phyloP scores from a whole-genome alignment of 2,329 filamentous ascomycete species.

The Sporothrix pallida region DNA sequence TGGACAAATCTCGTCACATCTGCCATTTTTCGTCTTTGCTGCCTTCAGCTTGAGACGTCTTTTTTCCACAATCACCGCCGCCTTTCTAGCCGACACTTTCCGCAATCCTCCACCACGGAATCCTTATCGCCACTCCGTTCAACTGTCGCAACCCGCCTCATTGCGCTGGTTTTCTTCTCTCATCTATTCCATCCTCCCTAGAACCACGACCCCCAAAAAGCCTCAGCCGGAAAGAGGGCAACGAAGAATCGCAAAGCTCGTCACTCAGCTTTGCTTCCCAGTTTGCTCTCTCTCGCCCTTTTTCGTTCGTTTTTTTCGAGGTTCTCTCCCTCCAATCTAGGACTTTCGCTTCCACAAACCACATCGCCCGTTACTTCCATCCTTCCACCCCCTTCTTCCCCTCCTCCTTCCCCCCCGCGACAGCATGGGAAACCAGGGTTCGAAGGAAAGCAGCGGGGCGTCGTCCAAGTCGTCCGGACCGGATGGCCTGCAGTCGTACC shows the following conservation, averaged over 20 bases:
- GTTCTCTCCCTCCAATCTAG: not conserved
- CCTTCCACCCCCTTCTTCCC: slow-evolving; percentile 38
- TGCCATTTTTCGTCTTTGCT: slow-evolving; percentile 17
- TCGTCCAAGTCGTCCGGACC: slow-evolving; percentile 58
- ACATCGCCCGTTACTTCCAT: not conserved
- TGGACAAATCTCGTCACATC: not conserved
- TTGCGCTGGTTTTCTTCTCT: slow-evolving; percentile 54
- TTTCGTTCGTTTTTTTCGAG: slow-evolving; percentile 15
- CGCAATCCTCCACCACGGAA: slow-evolving; percentile 56
- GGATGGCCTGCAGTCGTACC: slow-evolving; percentile 79
- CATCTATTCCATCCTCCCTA: slow-evolving; percentile 62
- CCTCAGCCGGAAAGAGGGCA: slow-evolving; percentile 33
- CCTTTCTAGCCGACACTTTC: slow-evolving; percentile 25
- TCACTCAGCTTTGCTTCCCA: slow-evolving; percentile 13
- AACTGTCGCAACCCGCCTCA: slow-evolving; percentile 53
- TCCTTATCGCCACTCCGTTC: slow-evolving; percentile 53
- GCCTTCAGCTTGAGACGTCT: slow-evolving; percentile 6
- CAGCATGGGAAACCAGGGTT: slow-evolving; percentile 77
- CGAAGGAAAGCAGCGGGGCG: slow-evolving; percentile 61
- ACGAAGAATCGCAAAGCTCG: slow-evolving; percentile 14
- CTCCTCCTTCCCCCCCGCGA: slow-evolving; percentile 36
- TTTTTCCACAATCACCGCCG: slow-evolving; percentile 8
- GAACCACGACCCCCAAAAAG: slow-evolving; percentile 36
- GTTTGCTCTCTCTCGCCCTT: slow-evolving; percentile 32
- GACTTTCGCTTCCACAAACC: not conserved